Conservation (phyloP, 2,329 filamentous ascomycete genomes). For the Dothiorella sarmentorum region DNA sequence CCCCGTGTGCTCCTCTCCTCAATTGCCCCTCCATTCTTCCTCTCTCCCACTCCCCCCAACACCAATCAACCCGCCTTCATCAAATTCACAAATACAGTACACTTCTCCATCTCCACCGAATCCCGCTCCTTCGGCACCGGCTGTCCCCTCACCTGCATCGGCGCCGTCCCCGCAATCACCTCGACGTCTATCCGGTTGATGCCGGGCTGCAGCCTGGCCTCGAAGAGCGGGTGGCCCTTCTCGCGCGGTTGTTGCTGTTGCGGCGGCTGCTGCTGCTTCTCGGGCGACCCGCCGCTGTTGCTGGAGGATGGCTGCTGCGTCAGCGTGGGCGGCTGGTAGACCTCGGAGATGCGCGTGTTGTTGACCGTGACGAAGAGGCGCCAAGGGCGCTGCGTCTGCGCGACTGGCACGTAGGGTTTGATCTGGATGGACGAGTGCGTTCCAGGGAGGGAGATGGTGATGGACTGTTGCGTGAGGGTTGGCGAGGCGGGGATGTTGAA, state of each 20-base stretch:
- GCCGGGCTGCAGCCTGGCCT: constrained; percentile 66
- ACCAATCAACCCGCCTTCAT: constrained; percentile 34
- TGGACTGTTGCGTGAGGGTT: constrained; percentile 65
- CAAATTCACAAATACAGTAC: constrained; percentile 72
- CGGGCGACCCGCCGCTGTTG: constrained; percentile 16
- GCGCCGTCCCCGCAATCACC: constrained; percentile 65
- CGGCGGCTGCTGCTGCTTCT: constrained; percentile 25
- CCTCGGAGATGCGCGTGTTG: constrained; percentile 58
- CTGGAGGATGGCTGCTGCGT: constrained; percentile 22
- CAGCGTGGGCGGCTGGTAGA: constrained; percentile 46
- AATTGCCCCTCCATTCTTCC: not conserved
- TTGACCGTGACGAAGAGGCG: constrained; percentile 74
- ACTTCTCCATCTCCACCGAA: constrained; percentile 72
- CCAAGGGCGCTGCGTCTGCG: constrained; percentile 66
- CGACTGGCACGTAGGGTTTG: constrained; percentile 60
- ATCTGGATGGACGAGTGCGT: constrained; percentile 70
- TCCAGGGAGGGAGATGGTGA: constrained; percentile 66
- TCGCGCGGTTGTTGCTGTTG: constrained; percentile 35
- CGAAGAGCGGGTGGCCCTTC: constrained; percentile 66
- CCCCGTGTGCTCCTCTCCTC: not conserved
- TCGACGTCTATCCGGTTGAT: constrained; percentile 78
- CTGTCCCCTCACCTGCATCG: constrained; percentile 31
- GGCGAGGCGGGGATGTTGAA: constrained; percentile 64
- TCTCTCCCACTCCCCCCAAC: too few relatives aligned
- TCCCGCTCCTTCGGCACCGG: constrained; percentile 33